Evolutionary conservation across 305 asterid genomes (phyloP), one percentile per base, ranked within the genome.

Genomic region (Petunia hybrid): DNA sequence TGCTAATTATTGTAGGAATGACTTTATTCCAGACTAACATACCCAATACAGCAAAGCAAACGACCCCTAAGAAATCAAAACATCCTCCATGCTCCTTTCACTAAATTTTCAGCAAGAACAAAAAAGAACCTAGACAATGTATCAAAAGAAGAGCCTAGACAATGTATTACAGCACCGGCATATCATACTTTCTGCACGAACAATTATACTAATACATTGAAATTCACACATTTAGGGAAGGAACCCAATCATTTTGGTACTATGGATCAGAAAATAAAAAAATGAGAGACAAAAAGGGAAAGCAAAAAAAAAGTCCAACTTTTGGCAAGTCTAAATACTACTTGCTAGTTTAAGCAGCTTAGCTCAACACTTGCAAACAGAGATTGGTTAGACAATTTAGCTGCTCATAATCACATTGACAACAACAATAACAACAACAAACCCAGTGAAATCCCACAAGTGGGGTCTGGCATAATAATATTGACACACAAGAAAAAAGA

Each of bases 101-200:
- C 31, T 45, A 56, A 70, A 46, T 46, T 46, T 46, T 22, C 77
- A 46, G 60, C 59, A 69, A 45, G 14, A 70, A 2, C 43, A n/a
- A n/a, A n/a, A n/a, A n/a, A n/a, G n/a, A n/a, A n/a, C n/a, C n/a
- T n/a, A n/a, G n/a, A n/a, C n/a, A n/a, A n/a, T n/a, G n/a, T n/a
- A n/a, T n/a, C n/a, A n/a, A 46, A 46, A 40, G 60, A 70, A 46
- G 45, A 48, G 48, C 43, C 62, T 48, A 35, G 45, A 46, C 9
- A 48, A 45, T 6, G 42, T 48, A 71, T 71, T 10, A 71, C 31
- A 71, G 42, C 31, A 31, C 61, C 31, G 1, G 43, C 13, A 48
- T 71, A 31, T 48, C 10, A 71, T 71, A 48, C 77, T 46, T 48
- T 46, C 4, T 4, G 77, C 77, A 71, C 60, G 35, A 46, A 48